Evolutionary conservation across 1,284 basidiomycete genomes (phyloP).

Genomic region (Papiliotrema laurentii): DNA sequence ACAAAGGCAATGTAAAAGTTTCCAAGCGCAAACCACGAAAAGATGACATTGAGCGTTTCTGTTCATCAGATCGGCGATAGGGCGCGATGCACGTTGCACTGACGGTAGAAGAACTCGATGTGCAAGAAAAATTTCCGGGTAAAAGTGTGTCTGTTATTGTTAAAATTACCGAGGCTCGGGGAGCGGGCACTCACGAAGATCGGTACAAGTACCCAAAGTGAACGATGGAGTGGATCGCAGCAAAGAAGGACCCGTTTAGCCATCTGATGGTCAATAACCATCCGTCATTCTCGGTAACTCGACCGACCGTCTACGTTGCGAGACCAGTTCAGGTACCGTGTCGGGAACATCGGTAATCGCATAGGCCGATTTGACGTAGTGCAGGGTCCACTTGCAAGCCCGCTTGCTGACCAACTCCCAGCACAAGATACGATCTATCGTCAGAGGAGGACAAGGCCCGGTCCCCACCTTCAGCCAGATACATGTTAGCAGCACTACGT

Average conservation of each 20-base stretch:
- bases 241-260: constrained; percentile 97
- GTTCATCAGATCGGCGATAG: no score
- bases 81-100: no score
- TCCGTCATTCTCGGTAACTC: background rate
- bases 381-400: constrained; percentile 77
- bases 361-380: constrained; percentile 90
- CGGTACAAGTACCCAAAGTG: constrained; percentile 92
- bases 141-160: constrained; percentile 60
- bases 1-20: constrained; percentile 87
- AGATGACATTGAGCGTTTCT: constrained; percentile 78
- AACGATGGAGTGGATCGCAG: constrained; percentile 80
- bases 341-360: constrained; percentile 90
- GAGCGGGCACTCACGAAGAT: constrained; percentile 54
- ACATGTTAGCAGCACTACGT: constrained; percentile 79
- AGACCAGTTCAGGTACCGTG: constrained; percentile 82
- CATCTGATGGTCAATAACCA: constrained; percentile 50
- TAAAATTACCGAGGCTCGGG: background rate
- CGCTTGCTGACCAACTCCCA: constrained; percentile 92
- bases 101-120: constrained; percentile 81
- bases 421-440: constrained; percentile 63
- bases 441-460: constrained; percentile 5
- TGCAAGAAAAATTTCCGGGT: constrained; percentile 90
- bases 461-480: constrained; percentile 74
- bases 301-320: constrained; percentile 68
- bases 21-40: constrained; percentile 85